Percentiles rank a stretch among this genome's conserved stretches.
Evolutionary conservation across 371 early-diverging fungal species (phyloP).

Genomic region (Apophysomyces trapeziformis): DNA sequence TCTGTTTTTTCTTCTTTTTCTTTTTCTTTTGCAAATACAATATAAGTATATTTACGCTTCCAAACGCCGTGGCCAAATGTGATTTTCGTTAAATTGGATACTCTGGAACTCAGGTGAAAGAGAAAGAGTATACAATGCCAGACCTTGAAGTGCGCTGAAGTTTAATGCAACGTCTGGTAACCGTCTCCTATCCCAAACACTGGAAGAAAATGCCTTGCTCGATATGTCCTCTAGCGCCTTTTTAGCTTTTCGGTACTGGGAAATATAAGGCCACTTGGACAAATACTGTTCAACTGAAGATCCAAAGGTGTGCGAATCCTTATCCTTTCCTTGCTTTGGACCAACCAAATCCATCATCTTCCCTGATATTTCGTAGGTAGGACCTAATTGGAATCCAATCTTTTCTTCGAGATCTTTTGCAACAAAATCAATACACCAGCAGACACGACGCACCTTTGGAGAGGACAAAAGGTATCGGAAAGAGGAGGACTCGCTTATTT

Average conservation of each 20-base stretch:
- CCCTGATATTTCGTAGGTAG: slow-evolving; percentile 20
- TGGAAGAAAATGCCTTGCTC: slow-evolving; percentile 26
- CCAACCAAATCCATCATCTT: slow-evolving; percentile 4
- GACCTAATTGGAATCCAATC: slow-evolving; percentile 30
- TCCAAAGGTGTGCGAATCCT: neutral
- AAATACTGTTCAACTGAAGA: slow-evolving; percentile 15
- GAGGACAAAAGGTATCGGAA: slow-evolving; percentile 21
- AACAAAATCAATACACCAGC: slow-evolving; percentile 31
- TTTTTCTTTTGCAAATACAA: no score
- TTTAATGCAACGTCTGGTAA: slow-evolving; percentile 16
- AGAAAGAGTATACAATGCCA: slow-evolving; percentile 17
- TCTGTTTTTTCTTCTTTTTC: no score
- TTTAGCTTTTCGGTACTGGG: slow-evolving; percentile 21
- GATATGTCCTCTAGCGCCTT: neutral
- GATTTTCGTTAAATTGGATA: neutral
- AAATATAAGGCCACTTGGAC: slow-evolving; percentile 20
- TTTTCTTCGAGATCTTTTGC: slow-evolving; percentile 13
- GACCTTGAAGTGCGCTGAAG: slow-evolving; percentile 37
- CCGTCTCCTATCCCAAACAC: slow-evolving; percentile 29
- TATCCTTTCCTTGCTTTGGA: neutral
- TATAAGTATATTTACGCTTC: neutral
- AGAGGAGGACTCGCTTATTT: neutral
- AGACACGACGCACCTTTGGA: slow-evolving; percentile 30
- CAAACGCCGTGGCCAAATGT: neutral
- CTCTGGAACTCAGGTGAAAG: neutral